Conservation (phyloP, 2,329 filamentous ascomycete genomes). For the Geosmithia morbida region DNA sequence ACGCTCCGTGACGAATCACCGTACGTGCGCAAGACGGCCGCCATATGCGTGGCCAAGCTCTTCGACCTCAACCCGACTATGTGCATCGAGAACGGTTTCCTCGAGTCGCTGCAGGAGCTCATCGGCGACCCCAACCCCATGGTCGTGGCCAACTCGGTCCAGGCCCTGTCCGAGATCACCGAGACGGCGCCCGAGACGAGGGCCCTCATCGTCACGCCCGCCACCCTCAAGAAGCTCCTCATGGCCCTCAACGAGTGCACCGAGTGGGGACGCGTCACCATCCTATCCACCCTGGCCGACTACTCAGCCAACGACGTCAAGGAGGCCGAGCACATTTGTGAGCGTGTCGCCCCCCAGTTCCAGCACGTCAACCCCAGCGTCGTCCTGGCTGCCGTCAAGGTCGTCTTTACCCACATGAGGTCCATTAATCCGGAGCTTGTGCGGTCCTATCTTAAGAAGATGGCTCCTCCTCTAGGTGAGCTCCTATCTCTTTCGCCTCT, state of each 20-base stretch:
- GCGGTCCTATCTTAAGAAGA: constrained; percentile 88
- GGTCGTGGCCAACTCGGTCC: constrained; percentile 97
- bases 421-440: constrained; percentile 63
- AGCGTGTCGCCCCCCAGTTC: constrained; percentile 90
- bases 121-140: constrained; percentile 97
- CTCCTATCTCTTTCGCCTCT: constrained; percentile 2
- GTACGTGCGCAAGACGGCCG: constrained; percentile 95
- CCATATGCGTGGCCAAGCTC: constrained; percentile 93
- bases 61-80: constrained; percentile 87
- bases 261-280: constrained; percentile 94
- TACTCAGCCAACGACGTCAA: constrained; percentile 81
- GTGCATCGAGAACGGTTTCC: constrained; percentile 93
- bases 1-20: constrained; percentile 94
- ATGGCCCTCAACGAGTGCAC: constrained; percentile 97
- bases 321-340: constrained; percentile 96
- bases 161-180: constrained; percentile 79
- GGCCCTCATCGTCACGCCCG: constrained; percentile 68
- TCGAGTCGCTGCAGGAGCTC: constrained; percentile 86
- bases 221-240: constrained; percentile 84
- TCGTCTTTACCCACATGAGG: constrained; percentile 94
- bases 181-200: constrained; percentile 84
- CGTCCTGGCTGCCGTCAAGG: constrained; percentile 93
- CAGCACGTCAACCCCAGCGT: constrained; percentile 98
- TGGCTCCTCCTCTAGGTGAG: constrained; percentile 85
- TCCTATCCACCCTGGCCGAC: constrained; percentile 76